phyloP scores from a whole-genome alignment of 163 green algal genomes.

The Coccomyxa subellipsoidea region DNA sequence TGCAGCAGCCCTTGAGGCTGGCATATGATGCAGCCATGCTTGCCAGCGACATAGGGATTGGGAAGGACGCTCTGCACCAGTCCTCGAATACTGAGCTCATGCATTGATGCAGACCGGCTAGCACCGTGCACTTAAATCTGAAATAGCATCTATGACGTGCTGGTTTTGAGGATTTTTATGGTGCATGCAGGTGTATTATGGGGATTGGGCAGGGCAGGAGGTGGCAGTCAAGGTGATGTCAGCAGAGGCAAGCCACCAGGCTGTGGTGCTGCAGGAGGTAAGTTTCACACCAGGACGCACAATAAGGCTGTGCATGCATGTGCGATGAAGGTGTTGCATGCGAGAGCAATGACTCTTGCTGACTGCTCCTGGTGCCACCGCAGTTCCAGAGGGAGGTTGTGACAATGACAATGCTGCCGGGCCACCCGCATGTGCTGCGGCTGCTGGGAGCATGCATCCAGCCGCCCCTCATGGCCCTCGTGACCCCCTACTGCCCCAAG shows the following conservation, averaged over 20 bases:
- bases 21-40: neutral
- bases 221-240: slow-evolving; percentile 48
- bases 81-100: too few relatives aligned
- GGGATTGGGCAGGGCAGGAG: slow-evolving; percentile 26
- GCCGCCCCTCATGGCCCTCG: slow-evolving; percentile 36
- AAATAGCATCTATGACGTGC: neutral
- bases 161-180: neutral
- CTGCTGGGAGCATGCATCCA: slow-evolving; percentile 38
- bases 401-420: slow-evolving; percentile 36
- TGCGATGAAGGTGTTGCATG: neutral
- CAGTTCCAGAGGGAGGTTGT: slow-evolving; percentile 39
- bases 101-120: too few relatives aligned
- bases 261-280: neutral
- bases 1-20: neutral
- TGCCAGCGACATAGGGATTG: too few relatives aligned
- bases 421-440: slow-evolving; percentile 43
- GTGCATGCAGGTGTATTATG: slow-evolving; percentile 40
- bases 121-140: too few relatives aligned
- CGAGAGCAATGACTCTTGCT: neutral
- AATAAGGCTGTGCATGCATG: neutral
- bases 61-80: too few relatives aligned
- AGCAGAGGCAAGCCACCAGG: neutral
- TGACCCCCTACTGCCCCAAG: slow-evolving; percentile 35
- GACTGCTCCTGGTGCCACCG: neutral
- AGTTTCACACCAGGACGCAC: neutral